phyloP scores from a whole-genome alignment of 257 asterid genomes.

The Solanum pennellii region DNA sequence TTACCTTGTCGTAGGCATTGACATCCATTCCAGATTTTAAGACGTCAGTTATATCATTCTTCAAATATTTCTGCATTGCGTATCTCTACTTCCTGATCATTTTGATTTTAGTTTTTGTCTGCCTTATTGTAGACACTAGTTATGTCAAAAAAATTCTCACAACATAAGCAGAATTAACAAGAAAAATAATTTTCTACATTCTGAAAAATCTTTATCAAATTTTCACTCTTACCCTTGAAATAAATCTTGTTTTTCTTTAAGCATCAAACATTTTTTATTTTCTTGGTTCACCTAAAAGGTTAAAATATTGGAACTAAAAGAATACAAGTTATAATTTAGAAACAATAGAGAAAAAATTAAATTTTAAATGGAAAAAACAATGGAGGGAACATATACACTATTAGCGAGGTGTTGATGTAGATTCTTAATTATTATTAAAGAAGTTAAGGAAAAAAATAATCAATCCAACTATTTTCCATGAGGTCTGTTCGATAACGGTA shows the following conservation, averaged over 20 bases:
- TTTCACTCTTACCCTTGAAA: constrained; percentile 40
- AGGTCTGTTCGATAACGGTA: too few relatives aligned
- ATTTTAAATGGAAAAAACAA: neutral
- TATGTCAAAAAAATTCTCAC: constrained; percentile 1
- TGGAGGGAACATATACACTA: neutral
- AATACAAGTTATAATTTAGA: neutral
- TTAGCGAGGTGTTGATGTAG: neutral
- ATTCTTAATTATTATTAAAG: neutral
- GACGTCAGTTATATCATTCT: too few relatives aligned
- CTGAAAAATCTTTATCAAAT: neutral
- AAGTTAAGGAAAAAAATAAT: too few relatives aligned
- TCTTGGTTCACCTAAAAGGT: too few relatives aligned
- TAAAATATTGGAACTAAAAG: neutral
- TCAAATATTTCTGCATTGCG: too few relatives aligned
- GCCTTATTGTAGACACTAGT: constrained; percentile 52
- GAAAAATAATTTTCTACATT: too few relatives aligned
- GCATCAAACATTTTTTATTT: constrained; percentile 28
- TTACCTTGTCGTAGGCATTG: too few relatives aligned
- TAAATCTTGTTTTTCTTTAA: constrained; percentile 50
- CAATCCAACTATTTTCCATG: too few relatives aligned
- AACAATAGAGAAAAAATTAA: neutral
- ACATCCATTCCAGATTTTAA: too few relatives aligned
- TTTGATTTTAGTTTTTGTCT: neutral
- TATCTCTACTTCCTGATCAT: too few relatives aligned
- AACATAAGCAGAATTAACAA: neutral